Base-by-base conservation (phyloP, 768 basidiomycete genomes). In the Gyrodon lividus region DNA sequence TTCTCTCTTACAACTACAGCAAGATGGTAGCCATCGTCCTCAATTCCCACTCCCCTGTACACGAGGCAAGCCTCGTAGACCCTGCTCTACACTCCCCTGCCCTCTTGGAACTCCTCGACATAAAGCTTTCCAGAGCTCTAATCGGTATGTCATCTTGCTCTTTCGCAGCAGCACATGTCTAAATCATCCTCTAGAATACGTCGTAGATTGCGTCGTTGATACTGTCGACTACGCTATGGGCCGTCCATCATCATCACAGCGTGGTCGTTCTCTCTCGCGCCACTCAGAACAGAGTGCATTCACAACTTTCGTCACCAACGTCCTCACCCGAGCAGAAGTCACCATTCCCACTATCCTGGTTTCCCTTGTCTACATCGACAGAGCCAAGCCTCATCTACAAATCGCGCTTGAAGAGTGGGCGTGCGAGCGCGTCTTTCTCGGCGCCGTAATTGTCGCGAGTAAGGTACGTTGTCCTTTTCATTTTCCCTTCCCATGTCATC, bases 381-480 rank as follows among this genome's bases (percentile, higher is more conserved):
- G 89, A 49, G 86, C 89, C 3, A 84, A 83, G 59, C 86, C 86
- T 3, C 86, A 89, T 67, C 77, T 92, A 38, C 85, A 87, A 63
- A 90, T 90, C 57, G 86, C 86, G 8, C 74, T 88, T 53, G 87
- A 89, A 64, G 83, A 89, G 62, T 90, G 88, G 88, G 92, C 92
- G 13, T 77, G 89, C 43, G 91, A 94, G 70, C 84, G 92, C 37
- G 92, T 95, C 26, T 94, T 95, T 72, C 80, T 95, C 38, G 92
- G 92, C 45, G 84, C 91, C n/a, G 70, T 94, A 57, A 93, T 95
- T 69, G 76, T 82, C 42, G 92, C 92, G 6, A 86, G 86, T 72
- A 95, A 94, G 77, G 86, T 88, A 65, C 60, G 61, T 17, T 48
- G 1, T 46, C n/a, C n/a, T n/a, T n/a, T n/a, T n/a, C n/a, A n/a